phyloP scores from a whole-genome alignment of 768 basidiomycete species.

The Panaeolus papilionaceus region DNA sequence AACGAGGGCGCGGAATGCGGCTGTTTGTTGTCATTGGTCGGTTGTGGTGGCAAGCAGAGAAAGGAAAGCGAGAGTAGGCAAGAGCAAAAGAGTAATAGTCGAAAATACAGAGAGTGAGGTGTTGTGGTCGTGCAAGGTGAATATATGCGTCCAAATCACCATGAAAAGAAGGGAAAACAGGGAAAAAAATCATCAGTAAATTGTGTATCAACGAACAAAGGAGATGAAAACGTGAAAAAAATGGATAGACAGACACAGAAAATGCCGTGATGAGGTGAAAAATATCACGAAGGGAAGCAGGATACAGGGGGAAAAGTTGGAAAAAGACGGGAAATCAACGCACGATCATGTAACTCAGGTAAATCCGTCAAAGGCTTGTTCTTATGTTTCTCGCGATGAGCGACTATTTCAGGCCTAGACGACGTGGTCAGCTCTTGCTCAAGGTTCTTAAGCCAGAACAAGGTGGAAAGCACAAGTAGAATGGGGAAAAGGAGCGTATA shows the following conservation, averaged over 20 bases:
- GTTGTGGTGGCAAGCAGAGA: not conserved
- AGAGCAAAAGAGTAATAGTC: not conserved
- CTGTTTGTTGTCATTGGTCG: constrained; percentile 22
- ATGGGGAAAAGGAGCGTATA: too few species aligned
- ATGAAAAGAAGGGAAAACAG: too few species aligned
- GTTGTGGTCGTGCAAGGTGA: not conserved
- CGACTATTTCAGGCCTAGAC: constrained; percentile 40
- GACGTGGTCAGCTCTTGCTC: not conserved
- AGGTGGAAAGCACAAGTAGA: too few species aligned
- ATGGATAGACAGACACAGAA: too few species aligned
- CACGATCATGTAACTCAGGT: constrained; percentile 38
- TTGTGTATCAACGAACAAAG: too few species aligned
- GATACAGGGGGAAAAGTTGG: too few species aligned
- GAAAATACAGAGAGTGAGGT: not conserved
- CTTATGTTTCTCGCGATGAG: constrained; percentile 35
- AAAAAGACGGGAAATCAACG: constrained; percentile 21
- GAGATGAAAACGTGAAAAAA: too few species aligned
- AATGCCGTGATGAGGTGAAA: not conserved
- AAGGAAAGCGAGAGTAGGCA: not conserved
- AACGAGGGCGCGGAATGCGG: constrained; percentile 48
- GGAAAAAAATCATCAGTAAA: too few species aligned
- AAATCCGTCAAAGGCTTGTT: constrained; percentile 27
- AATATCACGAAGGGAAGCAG: too few species aligned
- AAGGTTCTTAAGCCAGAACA: not conserved
- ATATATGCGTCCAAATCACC: too few species aligned